Conservation (phyloP, 1,284 basidiomycete species). For the Ganoderma meredithae region DNA sequence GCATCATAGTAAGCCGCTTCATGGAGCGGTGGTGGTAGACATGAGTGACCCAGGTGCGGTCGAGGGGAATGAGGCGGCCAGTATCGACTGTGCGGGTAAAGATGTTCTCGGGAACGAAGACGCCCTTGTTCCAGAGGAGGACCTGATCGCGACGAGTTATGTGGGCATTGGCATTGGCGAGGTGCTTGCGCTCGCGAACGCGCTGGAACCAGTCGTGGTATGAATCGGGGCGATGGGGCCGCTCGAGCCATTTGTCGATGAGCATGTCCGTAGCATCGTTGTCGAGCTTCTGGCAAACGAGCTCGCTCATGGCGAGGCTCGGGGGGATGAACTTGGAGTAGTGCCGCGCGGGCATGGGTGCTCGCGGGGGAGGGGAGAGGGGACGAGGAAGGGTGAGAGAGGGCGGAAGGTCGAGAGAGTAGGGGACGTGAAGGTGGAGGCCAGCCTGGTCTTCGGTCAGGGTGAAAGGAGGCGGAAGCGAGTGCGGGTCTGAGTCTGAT, state of each 20-base stretch:
- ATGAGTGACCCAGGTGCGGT: slow-evolving; percentile 80
- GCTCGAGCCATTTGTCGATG: slow-evolving; percentile 81
- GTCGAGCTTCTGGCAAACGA: slow-evolving; percentile 76
- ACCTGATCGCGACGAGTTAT: slow-evolving; percentile 58
- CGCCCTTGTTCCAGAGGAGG: slow-evolving; percentile 78
- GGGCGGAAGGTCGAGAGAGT: slow-evolving; percentile 7
- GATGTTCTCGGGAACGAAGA: slow-evolving; percentile 77
- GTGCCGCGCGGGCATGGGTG: slow-evolving; percentile 42
- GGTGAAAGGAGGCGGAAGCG: slow-evolving; percentile 10
- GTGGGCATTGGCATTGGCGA: slow-evolving; percentile 44
- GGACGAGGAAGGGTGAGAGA: slow-evolving; percentile 12
- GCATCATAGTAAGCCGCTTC: slow-evolving; percentile 77
- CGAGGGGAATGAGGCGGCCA: slow-evolving; percentile 74
- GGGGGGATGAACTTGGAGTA: slow-evolving; percentile 75
- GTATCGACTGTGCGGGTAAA: slow-evolving; percentile 80
- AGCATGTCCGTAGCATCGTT: slow-evolving; percentile 76
- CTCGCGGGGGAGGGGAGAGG: background rate
- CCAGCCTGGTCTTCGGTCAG: slow-evolving; percentile 1
- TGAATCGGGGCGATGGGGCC: slow-evolving; percentile 66
- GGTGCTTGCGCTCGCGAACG: slow-evolving; percentile 68
- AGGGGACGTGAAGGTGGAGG: slow-evolving; percentile 21
- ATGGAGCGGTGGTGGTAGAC: slow-evolving; percentile 78
- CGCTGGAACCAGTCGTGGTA: slow-evolving; percentile 79
- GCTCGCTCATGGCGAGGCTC: slow-evolving; percentile 72
- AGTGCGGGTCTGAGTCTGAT: slow-evolving; percentile 18